These are phyloP conservation scores for Botryotinia globosa DNA, from an alignment of 2,329 filamentous ascomycete species.

Conservation along the genomic window DNA sequence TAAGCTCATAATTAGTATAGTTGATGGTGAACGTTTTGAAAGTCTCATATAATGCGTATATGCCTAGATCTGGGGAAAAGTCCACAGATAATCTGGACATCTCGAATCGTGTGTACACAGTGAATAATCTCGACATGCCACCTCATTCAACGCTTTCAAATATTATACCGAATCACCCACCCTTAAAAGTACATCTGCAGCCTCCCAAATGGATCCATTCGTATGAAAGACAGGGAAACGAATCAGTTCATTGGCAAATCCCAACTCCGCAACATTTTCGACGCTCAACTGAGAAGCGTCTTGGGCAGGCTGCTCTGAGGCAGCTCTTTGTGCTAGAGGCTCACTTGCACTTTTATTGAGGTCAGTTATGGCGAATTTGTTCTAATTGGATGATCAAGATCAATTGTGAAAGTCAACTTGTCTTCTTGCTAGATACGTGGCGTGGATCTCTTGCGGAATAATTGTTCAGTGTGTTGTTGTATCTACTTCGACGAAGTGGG, in stretches of 20 bases:
- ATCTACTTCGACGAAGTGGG: not conserved
- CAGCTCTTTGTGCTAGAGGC: not conserved
- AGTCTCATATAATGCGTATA: not conserved
- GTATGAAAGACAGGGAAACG: not conserved
- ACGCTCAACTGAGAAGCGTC: not conserved
- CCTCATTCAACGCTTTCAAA: not conserved
- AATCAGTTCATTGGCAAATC: not conserved
- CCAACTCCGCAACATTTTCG: not conserved
- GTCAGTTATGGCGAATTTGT: not conserved
- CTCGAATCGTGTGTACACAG: not conserved
- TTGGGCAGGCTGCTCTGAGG: not conserved
- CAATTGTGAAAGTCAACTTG: not conserved
- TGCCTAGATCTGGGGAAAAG: not conserved
- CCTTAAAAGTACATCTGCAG: not conserved
- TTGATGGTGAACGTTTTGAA: not conserved
- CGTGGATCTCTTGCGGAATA: too few species aligned
- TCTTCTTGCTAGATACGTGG: too few species aligned
- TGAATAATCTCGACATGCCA: not conserved
- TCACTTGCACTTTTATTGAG: not conserved
- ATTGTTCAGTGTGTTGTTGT: not conserved
- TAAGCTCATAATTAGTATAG: not conserved
- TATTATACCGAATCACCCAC: not conserved
- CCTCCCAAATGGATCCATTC: not conserved
- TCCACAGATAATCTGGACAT: not conserved
- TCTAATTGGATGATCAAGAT: not conserved